Percentiles rank a stretch among this genome's conserved stretches.
phyloP scores from a whole-genome alignment of 2,329 filamentous ascomycete genomes.

The Orbilia quercus region DNA sequence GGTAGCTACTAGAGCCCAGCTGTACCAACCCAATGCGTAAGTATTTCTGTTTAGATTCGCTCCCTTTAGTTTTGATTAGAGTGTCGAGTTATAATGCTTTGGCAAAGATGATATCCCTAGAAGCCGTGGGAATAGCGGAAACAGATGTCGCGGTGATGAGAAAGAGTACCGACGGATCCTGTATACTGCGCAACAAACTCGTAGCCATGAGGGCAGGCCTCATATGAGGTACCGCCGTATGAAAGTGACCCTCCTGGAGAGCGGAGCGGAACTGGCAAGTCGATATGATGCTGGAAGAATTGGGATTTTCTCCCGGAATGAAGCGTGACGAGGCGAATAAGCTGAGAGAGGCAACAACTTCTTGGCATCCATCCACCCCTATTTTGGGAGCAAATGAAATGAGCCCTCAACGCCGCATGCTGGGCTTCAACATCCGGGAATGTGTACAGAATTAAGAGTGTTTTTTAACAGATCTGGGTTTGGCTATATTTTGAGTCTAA shows the following conservation, averaged over 20 bases:
- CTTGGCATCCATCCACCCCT: constrained; percentile 36
- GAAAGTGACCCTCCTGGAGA: neutral
- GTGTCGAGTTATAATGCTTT: neutral
- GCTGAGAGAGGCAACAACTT: neutral
- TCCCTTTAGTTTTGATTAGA: no score
- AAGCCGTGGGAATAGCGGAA: neutral
- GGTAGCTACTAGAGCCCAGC: neutral
- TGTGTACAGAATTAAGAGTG: no score
- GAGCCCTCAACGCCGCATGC: no score
- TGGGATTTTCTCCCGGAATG: constrained; percentile 19
- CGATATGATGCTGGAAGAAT: constrained; percentile 1
- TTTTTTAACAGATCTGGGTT: no score
- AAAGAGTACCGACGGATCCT: neutral
- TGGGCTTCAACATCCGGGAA: no score
- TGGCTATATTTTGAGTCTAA: no score
- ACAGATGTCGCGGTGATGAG: neutral
- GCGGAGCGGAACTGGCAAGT: neutral
- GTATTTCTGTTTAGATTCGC: no score
- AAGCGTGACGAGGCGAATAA: constrained; percentile 27
- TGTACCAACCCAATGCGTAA: no score
- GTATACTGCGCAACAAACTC: neutral
- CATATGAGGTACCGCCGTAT: neutral
- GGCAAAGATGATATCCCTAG: neutral
- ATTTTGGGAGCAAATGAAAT: constrained; percentile 11
- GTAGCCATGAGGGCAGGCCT: neutral